Evolutionary conservation across 192 early-diverging fungal species (phyloP).

Genomic region (Coemansia sp.): DNA sequence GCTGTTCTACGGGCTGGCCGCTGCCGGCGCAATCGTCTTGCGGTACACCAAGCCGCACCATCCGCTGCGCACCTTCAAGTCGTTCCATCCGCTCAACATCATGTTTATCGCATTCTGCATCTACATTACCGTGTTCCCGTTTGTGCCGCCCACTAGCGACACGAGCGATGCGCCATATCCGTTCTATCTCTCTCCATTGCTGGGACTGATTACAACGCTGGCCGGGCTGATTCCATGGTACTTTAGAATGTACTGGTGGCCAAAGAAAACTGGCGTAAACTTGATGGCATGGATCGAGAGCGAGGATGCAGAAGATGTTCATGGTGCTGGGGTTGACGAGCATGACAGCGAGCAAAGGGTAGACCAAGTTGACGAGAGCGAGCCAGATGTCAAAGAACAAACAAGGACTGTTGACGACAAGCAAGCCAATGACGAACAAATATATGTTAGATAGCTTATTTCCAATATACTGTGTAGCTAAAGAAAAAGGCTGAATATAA

Average conservation of each 20-base stretch:
- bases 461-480: no score
- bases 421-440: conserved; percentile 1
- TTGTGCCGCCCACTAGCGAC: conserved; percentile 52
- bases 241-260: conserved; percentile 52
- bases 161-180: conserved; percentile 34
- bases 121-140: conserved; percentile 59
- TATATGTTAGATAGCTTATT: background rate
- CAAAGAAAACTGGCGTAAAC: conserved; percentile 31
- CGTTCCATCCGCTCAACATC: conserved; percentile 49
- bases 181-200: conserved; percentile 54
- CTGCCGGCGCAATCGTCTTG: conserved; percentile 58
- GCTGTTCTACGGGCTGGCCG: conserved; percentile 61
- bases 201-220: conserved; percentile 49
- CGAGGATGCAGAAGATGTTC: conserved; percentile 15
- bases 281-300: conserved; percentile 30
- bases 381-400: background rate
- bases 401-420: background rate
- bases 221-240: conserved; percentile 51
- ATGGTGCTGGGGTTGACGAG: background rate
- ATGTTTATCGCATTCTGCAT: conserved; percentile 57
- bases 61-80: conserved; percentile 54
- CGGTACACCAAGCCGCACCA: conserved; percentile 43
- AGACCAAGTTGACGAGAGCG: background rate
- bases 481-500: no score
- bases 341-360: background rate